A percentile compares a stretch with the other conserved stretches of the same genome.
phyloP scores from a whole-genome alignment of 2,329 filamentous ascomycete species.

The Diplocarpon mali region DNA sequence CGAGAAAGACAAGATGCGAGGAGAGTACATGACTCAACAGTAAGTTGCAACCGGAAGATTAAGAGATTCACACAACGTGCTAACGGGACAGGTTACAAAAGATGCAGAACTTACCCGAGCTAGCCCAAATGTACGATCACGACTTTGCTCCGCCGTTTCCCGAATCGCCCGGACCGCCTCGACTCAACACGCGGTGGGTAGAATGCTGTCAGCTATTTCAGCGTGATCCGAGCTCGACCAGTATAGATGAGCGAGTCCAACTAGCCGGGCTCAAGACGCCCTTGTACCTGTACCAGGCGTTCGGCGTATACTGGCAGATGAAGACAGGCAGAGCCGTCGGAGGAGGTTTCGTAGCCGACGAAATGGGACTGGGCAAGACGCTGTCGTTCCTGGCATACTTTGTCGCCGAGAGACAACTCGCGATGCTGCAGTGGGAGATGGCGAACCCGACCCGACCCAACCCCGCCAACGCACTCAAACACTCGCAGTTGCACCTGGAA shows the following conservation, averaged over 20 bases:
- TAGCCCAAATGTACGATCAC: constrained; percentile 7
- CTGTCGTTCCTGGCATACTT: constrained; percentile 37
- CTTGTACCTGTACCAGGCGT: constrained; percentile 19
- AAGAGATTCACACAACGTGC: not conserved
- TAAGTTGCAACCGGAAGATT: not conserved
- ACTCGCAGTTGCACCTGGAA: constrained; percentile 4
- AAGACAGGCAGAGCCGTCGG: constrained; percentile 37
- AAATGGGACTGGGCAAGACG: constrained; percentile 48
- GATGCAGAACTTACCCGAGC: constrained; percentile 7
- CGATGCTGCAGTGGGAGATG: constrained; percentile 3
- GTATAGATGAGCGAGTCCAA: constrained; percentile 5
- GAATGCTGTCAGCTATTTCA: constrained; percentile 15
- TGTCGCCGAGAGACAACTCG: constrained; percentile 17
- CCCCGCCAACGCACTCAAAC: not conserved
- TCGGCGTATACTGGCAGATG: constrained; percentile 19
- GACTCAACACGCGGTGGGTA: constrained; percentile 4
- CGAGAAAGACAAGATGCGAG: not conserved
- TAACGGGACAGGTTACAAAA: constrained; percentile 9
- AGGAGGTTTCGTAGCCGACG: constrained; percentile 46
- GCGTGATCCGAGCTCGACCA: constrained; percentile 7
- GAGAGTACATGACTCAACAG: constrained; percentile 5
- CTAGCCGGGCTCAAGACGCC: constrained; percentile 12
- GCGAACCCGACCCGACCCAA: not conserved
- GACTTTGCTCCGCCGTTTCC: not conserved
- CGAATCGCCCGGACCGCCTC: not conserved